Evolutionary conservation across 2,329 filamentous ascomycete genomes (phyloP).

Genomic region (Elsinoe arachidis): DNA sequence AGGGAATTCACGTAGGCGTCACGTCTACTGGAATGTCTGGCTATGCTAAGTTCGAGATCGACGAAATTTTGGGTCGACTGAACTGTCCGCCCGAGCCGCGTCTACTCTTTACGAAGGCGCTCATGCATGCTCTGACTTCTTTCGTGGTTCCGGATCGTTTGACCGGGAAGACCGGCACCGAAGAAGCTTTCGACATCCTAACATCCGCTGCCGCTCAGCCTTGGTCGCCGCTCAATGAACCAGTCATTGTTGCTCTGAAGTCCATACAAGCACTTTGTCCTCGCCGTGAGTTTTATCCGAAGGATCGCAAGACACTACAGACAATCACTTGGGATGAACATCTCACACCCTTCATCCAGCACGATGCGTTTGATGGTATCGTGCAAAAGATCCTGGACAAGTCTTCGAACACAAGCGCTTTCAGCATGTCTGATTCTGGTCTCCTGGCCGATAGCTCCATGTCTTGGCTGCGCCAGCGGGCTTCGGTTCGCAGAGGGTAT

Average conservation of each 20-base stretch:
- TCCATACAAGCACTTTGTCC: conserved; percentile 29
- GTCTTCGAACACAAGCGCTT: not conserved
- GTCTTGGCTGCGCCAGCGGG: not conserved
- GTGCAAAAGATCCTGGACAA: not conserved
- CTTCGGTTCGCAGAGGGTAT: not conserved
- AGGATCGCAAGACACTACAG: conserved; percentile 36
- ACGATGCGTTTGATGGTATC: conserved; percentile 28
- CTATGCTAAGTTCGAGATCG: conserved; percentile 46
- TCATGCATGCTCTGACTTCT: conserved; percentile 54
- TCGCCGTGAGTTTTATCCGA: conserved; percentile 37
- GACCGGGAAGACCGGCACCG: conserved; percentile 51
- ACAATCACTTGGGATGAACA: conserved; percentile 33
- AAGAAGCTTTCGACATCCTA: conserved; percentile 38
- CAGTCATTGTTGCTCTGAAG: conserved; percentile 19
- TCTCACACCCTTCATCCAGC: conserved; percentile 34
- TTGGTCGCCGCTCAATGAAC: conserved; percentile 19
- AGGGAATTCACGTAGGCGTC: conserved; percentile 30
- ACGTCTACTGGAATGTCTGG: conserved; percentile 34
- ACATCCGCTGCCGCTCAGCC: conserved; percentile 18
- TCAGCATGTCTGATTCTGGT: not conserved
- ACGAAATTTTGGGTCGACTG: conserved; percentile 50
- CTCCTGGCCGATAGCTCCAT: not conserved
- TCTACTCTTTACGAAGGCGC: conserved; percentile 44
- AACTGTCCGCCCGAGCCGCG: conserved; percentile 44
- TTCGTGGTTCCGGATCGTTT: conserved; percentile 49